These are phyloP conservation scores for Juncus effusus DNA, from an alignment of 176 grass and related monocot species.

Conservation along the genomic window DNA sequence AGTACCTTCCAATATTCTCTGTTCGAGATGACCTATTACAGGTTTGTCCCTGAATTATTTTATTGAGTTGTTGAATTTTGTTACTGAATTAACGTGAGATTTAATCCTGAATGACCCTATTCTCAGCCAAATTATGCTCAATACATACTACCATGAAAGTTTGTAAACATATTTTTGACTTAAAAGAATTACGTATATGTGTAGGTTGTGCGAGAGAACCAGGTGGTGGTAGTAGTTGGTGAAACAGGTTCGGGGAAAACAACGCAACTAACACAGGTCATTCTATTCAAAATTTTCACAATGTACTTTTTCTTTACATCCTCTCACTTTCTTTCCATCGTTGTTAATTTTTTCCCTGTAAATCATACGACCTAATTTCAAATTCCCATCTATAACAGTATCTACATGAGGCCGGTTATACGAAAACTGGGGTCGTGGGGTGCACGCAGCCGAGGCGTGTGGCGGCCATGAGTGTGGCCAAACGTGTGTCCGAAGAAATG, in stretches of 20 bases:
- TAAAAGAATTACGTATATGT: conserved; percentile 10
- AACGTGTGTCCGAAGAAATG: conserved; percentile 96
- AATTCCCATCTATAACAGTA: conserved; percentile 42
- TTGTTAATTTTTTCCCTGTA: background rate
- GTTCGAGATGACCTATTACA: conserved; percentile 89
- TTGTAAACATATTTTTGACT: too few species aligned
- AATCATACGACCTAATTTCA: conserved; percentile 4
- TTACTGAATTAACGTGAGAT: too few species aligned
- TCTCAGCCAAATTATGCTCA: too few species aligned
- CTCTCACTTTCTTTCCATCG: background rate
- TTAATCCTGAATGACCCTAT: too few species aligned
- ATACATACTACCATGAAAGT: too few species aligned
- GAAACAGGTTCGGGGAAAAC: conserved; percentile 99
- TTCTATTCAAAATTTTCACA: background rate
- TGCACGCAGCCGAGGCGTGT: conserved; percentile 99
- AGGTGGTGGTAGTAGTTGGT: conserved; percentile 88
- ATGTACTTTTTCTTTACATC: background rate
- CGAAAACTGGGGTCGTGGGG: conserved; percentile 60
- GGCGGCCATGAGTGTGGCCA: conserved; percentile 99
- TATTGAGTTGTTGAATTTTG: background rate
- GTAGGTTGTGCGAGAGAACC: conserved; percentile 97
- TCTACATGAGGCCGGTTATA: conserved; percentile 96
- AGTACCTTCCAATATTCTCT: conserved; percentile 98
- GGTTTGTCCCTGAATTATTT: conserved; percentile 39
- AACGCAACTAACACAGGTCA: conserved; percentile 77